Conservation (phyloP, 2,329 filamentous ascomycete genomes). For the Aspergillus novofumigatus region DNA sequence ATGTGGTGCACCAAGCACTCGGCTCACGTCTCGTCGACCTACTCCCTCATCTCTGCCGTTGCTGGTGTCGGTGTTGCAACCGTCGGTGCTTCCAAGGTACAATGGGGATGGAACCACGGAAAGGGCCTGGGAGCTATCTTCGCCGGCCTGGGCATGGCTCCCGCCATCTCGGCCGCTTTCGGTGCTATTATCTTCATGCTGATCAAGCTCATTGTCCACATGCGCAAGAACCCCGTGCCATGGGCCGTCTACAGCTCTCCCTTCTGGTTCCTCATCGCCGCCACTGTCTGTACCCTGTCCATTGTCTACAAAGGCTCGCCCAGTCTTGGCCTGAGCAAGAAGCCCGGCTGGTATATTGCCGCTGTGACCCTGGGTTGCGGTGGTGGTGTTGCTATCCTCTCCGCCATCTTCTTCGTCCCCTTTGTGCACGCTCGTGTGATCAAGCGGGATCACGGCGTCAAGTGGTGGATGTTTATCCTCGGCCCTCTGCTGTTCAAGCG, state of each 20-base stretch:
- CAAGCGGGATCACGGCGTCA: slow-evolving; percentile 63
- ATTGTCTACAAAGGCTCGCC: slow-evolving; percentile 80
- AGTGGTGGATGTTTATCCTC: slow-evolving; percentile 58
- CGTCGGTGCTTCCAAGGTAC: slow-evolving; percentile 56
- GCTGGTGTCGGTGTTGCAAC: slow-evolving; percentile 67
- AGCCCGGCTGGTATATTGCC: slow-evolving; percentile 62
- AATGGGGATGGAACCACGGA: slow-evolving; percentile 68
- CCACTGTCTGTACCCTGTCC: slow-evolving; percentile 68
- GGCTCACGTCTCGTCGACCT: slow-evolving; percentile 68
- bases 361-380: slow-evolving; percentile 63
- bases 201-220: slow-evolving; percentile 67
- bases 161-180: slow-evolving; percentile 61
- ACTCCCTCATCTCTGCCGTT: slow-evolving; percentile 66
- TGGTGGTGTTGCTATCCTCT: slow-evolving; percentile 54
- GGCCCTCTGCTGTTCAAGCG: slow-evolving; percentile 65
- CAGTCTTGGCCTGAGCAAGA: slow-evolving; percentile 57
- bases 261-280: slow-evolving; percentile 73
- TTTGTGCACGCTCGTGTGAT: slow-evolving; percentile 64
- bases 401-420: slow-evolving; percentile 69
- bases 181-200: slow-evolving; percentile 66
- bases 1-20: slow-evolving; percentile 76
- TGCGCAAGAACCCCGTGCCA: slow-evolving; percentile 65
- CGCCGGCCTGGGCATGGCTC: slow-evolving; percentile 61
- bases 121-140: slow-evolving; percentile 69
- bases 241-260: slow-evolving; percentile 72